Conservation (phyloP, 176 grass and related monocot genomes). For the Carex cristatella region DNA sequence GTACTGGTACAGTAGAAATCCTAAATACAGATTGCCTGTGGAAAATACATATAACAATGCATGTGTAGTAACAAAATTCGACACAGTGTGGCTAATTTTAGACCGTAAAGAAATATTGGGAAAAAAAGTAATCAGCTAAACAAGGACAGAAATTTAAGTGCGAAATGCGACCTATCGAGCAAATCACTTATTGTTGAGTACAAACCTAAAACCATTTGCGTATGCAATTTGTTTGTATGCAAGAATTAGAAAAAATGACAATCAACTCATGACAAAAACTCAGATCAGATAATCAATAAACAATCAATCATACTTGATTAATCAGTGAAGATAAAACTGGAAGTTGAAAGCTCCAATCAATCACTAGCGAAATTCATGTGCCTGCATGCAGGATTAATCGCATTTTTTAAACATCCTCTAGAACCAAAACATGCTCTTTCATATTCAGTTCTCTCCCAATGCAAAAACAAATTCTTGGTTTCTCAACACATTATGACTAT, state of each 20-base stretch:
- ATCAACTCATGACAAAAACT: not conserved
- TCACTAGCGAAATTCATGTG: conserved; percentile 74
- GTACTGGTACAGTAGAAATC: not conserved
- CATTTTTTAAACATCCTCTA: conserved; percentile 20
- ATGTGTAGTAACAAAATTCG: not conserved
- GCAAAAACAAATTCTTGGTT: not conserved
- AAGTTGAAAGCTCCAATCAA: conserved; percentile 65
- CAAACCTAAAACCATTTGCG: not conserved
- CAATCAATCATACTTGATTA: conserved; percentile 46
- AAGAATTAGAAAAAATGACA: not conserved
- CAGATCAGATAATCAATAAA: not conserved
- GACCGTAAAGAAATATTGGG: not conserved
- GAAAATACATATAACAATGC: not conserved
- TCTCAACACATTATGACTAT: not conserved
- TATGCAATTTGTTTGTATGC: not conserved
- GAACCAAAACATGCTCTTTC: not conserved
- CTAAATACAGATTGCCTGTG: not conserved
- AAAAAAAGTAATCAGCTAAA: not conserved
- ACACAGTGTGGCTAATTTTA: not conserved
- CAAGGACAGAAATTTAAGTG: not conserved
- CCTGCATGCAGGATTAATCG: conserved; percentile 61
- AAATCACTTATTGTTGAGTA: not conserved
- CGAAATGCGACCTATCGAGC: not conserved
- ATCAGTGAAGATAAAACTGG: conserved; percentile 42
- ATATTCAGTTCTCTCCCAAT: not conserved